A percentile compares a stretch with the other conserved stretches of the same genome.
Evolutionary conservation across 2,329 filamentous ascomycete species (phyloP).

Genomic region (Westerdykella sp.): DNA sequence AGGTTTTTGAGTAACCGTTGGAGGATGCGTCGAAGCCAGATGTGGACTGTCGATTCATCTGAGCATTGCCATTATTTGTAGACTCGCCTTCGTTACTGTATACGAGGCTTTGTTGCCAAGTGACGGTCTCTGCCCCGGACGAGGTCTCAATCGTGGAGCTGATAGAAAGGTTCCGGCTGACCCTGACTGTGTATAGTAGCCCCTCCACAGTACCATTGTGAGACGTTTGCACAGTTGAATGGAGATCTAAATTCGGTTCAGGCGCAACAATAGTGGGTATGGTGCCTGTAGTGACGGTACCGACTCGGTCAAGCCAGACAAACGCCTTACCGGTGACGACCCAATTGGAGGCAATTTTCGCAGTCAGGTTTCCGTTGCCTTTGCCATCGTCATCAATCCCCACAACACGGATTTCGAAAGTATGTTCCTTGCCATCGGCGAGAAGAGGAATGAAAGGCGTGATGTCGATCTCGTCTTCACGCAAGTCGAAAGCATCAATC

Average conservation of each 20-base stretch:
- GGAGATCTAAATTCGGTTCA: constrained; percentile 46
- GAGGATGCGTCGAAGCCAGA: constrained; percentile 43
- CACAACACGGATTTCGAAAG: constrained; percentile 60
- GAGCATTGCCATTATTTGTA: constrained; percentile 49
- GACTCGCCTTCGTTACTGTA: constrained; percentile 53
- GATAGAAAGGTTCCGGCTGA: constrained; percentile 51
- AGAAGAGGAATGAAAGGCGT: constrained; percentile 67
- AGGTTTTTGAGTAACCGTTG: constrained; percentile 39
- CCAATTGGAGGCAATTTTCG: constrained; percentile 62
- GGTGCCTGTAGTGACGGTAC: constrained; percentile 49
- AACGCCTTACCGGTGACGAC: constrained; percentile 74
- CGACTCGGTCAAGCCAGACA: constrained; percentile 58
- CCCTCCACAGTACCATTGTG: constrained; percentile 53
- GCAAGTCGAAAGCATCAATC: constrained; percentile 70
- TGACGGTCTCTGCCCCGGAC: constrained; percentile 35
- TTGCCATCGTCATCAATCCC: constrained; percentile 56
- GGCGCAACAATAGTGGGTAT: constrained; percentile 33
- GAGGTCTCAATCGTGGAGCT: constrained; percentile 49
- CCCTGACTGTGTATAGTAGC: constrained; percentile 53
- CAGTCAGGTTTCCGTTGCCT: constrained; percentile 45
- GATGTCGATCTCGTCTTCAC: constrained; percentile 76
- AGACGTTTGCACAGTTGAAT: constrained; percentile 43
- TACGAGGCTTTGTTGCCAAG: constrained; percentile 55
- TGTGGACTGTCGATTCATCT: constrained; percentile 49
- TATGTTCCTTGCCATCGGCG: constrained; percentile 59